Evolutionary conservation across 2,329 filamentous ascomycete species (phyloP).

Genomic region (Daldinia sp.): DNA sequence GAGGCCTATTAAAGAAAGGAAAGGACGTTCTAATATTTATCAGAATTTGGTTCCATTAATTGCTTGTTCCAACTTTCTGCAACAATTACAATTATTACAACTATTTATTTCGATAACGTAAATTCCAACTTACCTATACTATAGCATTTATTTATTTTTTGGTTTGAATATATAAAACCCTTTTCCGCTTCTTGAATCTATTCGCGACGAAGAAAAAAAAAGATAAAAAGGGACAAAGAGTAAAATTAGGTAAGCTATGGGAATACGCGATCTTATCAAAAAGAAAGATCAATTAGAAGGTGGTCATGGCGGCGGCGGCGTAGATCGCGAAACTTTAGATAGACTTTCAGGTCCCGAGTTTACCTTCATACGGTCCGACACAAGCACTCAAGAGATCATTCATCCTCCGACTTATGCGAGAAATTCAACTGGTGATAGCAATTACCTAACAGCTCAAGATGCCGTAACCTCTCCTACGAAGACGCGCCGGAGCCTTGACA

Average conservation of each 20-base stretch:
- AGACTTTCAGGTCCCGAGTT: conserved; percentile 68
- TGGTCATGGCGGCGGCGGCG: conserved; percentile 41
- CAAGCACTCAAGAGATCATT: conserved; percentile 79
- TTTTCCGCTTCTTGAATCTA: neutral
- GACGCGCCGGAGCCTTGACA: conserved; percentile 55
- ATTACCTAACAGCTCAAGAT: conserved; percentile 44
- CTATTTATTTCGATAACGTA: too few species aligned
- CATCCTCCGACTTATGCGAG: conserved; percentile 63
- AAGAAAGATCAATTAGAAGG: conserved; percentile 60
- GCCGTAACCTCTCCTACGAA: conserved; percentile 40
- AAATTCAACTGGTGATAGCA: conserved; percentile 26
- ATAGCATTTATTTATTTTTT: too few species aligned
- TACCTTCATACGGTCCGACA: conserved; percentile 86
- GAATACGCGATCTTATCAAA: conserved; percentile 61
- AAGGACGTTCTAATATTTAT: conserved; percentile 11
- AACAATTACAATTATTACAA: neutral
- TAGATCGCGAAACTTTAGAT: conserved; percentile 50
- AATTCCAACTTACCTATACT: too few species aligned
- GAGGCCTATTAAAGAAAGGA: conserved; percentile 26
- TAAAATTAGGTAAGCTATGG: conserved; percentile 49
- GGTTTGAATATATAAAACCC: neutral
- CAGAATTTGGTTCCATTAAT: conserved; percentile 1
- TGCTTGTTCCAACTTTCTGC: neutral
- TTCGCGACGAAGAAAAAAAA: neutral
- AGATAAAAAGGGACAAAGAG: neutral